phyloP scores from a whole-genome alignment of 768 basidiomycete genomes.

The Lyophyllum shimeji region DNA sequence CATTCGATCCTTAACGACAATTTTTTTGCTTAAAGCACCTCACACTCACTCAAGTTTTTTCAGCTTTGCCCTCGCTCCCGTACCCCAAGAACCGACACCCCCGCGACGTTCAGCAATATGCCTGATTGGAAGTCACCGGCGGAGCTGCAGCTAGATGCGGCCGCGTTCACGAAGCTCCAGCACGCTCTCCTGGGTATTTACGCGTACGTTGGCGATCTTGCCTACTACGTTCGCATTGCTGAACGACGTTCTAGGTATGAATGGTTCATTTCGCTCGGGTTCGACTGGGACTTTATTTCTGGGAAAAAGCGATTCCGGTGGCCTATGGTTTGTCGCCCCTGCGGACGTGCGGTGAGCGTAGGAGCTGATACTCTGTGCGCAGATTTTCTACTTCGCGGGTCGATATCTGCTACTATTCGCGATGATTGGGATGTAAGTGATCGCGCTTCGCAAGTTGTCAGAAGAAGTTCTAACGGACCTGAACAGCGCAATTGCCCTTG shows the following conservation, averaged over 20 bases:
- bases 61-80: constrained; percentile 1
- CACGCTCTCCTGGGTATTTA: constrained; percentile 60
- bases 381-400: constrained; percentile 70
- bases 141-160: constrained; percentile 47
- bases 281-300: constrained; percentile 61
- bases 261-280: constrained; percentile 57
- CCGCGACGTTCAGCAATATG: constrained; percentile 29
- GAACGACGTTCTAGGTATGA: constrained; percentile 48
- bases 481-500: constrained; percentile 50
- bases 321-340: constrained; percentile 54
- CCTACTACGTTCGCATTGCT: not conserved
- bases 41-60: not conserved
- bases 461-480: not conserved
- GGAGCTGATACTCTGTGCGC: not conserved
- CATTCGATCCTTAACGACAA: not conserved
- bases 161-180: constrained; percentile 50
- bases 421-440: constrained; percentile 64
- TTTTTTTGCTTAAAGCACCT: not conserved
- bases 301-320: constrained; percentile 60
- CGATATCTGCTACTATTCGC: constrained; percentile 67
- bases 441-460: not conserved
- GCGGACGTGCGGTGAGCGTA: not conserved
- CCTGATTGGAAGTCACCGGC: constrained; percentile 53
- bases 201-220: constrained; percentile 32
- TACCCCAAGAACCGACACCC: not conserved